Conservation (phyloP, 345 rosid species). For the Murraya koenigii region DNA sequence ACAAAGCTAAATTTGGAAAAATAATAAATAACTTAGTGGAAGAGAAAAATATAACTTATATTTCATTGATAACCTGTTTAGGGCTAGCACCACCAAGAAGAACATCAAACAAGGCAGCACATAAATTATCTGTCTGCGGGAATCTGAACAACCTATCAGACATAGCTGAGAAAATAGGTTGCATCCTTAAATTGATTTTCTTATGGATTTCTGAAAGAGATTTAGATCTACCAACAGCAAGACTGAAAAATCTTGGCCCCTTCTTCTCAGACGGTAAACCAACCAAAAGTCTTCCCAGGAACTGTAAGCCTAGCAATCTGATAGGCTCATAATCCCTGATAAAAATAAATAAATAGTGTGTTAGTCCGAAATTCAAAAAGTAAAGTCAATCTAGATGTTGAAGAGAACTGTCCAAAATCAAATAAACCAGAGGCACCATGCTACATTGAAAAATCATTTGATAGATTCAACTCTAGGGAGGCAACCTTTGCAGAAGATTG, state of each 20-base stretch:
- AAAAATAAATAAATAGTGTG: not conserved
- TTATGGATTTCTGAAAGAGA: constrained; percentile 58
- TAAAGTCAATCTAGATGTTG: not conserved
- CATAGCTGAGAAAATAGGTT: constrained; percentile 66
- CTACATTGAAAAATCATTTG: not conserved
- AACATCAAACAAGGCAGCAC: constrained; percentile 88
- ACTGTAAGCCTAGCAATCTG: constrained; percentile 92
- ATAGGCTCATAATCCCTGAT: constrained; percentile 84
- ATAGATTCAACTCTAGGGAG: constrained; percentile 3
- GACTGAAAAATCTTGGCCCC: constrained; percentile 74
- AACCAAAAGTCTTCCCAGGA: constrained; percentile 85
- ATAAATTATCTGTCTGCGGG: constrained; percentile 80
- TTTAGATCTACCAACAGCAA: constrained; percentile 73
- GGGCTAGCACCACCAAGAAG: constrained; percentile 99
- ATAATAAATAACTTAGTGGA: not conserved
- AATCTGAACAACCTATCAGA: constrained; percentile 73
- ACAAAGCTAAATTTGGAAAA: not conserved
- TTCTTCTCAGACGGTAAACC: constrained; percentile 87
- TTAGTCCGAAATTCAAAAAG: not conserved
- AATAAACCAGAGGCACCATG: not conserved
- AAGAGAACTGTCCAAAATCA: not conserved
- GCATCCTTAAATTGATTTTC: constrained; percentile 56
- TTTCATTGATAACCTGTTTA: constrained; percentile 61
- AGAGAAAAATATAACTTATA: not conserved
- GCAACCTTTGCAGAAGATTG: constrained; percentile 83